Percentiles rank a stretch among this genome's conserved stretches.
Conservation (phyloP, 352 stramenopile species). For the Aphanomyces invadans region DNA sequence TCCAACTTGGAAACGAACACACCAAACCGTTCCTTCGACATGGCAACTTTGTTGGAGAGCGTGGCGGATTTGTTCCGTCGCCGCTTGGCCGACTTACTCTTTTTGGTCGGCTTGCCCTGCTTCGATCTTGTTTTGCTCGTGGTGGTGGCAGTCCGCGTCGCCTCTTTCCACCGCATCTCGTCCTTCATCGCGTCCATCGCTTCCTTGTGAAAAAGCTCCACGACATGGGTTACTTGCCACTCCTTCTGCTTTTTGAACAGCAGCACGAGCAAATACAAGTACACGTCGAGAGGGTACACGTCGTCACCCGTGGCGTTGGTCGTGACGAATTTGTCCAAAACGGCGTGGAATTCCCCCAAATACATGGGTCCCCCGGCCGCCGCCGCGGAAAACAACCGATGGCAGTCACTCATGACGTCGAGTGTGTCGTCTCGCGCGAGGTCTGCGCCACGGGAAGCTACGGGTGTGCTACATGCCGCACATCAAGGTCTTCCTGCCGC, state of each 20-base stretch:
- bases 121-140: background rate
- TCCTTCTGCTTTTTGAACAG: slow-evolving; percentile 23
- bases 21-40: slow-evolving; percentile 5
- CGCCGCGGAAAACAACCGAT: background rate
- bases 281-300: slow-evolving; percentile 19
- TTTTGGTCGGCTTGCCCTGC: background rate
- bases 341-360: slow-evolving; percentile 17
- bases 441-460: too few relatives aligned
- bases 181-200: background rate
- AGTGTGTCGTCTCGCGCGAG: background rate
- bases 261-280: slow-evolving; percentile 14
- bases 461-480: background rate
- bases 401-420: background rate
- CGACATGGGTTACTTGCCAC: background rate
- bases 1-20: slow-evolving; percentile 11
- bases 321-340: background rate
- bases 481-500: too few relatives aligned
- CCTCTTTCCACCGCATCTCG: background rate
- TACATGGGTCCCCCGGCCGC: slow-evolving; percentile 11
- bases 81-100: too few relatives aligned
- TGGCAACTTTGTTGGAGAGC: background rate
- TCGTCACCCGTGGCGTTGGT: background rate
- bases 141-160: background rate
- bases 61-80: background rate
- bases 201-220: background rate